These are phyloP conservation scores for Dactylellina parvicollis DNA, from an alignment of 2,329 filamentous ascomycete species.

Conservation along the genomic window DNA sequence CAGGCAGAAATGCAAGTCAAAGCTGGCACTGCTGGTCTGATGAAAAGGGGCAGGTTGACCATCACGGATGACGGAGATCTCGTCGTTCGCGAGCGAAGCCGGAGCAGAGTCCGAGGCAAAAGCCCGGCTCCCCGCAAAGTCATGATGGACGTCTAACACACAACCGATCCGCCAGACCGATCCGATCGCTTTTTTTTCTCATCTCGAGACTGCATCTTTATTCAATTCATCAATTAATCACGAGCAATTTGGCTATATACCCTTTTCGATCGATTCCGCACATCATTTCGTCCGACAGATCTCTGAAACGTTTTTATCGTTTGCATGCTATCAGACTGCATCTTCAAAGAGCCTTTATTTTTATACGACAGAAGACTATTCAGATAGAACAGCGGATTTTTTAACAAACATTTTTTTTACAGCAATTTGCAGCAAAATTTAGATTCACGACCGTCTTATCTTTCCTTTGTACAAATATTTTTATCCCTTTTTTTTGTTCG, in stretches of 20 bases:
- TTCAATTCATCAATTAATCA: conserved; percentile 5
- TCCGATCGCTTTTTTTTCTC: conserved; percentile 4
- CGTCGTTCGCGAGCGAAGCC: conserved; percentile 45
- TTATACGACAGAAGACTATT: conserved; percentile 43
- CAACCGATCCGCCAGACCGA: neutral
- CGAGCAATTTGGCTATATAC: conserved; percentile 11
- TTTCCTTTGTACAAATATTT: conserved; percentile 49
- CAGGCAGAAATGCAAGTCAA: conserved; percentile 57
- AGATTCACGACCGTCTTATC: conserved; percentile 51
- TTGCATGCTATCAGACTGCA: conserved; percentile 32
- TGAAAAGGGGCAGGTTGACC: conserved; percentile 44
- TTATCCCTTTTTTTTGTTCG: conserved; percentile 37
- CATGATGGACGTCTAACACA: conserved; percentile 46
- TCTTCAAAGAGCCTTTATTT: conserved; percentile 27
- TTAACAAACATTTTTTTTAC: conserved; percentile 18
- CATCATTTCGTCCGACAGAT: conserved; percentile 6
- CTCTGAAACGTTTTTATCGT: neutral
- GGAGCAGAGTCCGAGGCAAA: conserved; percentile 46
- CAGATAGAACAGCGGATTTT: conserved; percentile 54
- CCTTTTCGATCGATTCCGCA: conserved; percentile 4
- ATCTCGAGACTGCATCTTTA: conserved; percentile 11
- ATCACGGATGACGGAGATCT: conserved; percentile 47
- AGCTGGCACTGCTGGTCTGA: conserved; percentile 57
- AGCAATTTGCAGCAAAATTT: conserved; percentile 45
- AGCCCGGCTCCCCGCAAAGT: conserved; percentile 49